These are phyloP conservation scores for Phyllosticta paracitricarpa DNA, from an alignment of 2,329 filamentous ascomycete species.

Conservation along the genomic window DNA sequence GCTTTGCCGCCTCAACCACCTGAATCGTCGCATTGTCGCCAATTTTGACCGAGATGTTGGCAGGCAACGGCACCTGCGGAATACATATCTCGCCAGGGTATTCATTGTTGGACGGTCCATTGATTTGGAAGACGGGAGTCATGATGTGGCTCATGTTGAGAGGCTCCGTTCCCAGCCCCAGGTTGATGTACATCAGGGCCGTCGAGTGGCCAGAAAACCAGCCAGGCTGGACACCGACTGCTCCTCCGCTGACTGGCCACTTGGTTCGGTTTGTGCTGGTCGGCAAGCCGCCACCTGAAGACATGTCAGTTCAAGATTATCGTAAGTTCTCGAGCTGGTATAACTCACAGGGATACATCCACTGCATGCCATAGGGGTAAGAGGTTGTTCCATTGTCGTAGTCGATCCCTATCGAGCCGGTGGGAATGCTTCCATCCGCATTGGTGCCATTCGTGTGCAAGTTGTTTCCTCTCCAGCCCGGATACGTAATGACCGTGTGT, in stretches of 20 bases:
- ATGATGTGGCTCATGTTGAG: constrained; percentile 81
- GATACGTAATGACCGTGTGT: constrained; percentile 81
- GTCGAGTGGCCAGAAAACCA: constrained; percentile 87
- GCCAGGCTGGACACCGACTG: constrained; percentile 82
- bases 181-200: constrained; percentile 81
- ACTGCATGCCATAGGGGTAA: constrained; percentile 87
- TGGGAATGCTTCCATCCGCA: constrained; percentile 28
- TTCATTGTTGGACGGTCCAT: constrained; percentile 70
- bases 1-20: constrained; percentile 69
- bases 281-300: constrained; percentile 70
- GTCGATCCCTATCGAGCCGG: constrained; percentile 36
- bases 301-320: constrained; percentile 3
- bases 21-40: constrained; percentile 92
- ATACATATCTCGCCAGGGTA: constrained; percentile 85
- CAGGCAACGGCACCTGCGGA: constrained; percentile 77
- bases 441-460: constrained; percentile 62
- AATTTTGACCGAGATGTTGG: constrained; percentile 56
- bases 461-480: constrained; percentile 80
- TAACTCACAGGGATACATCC: constrained; percentile 82
- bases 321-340: background rate
- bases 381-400: constrained; percentile 31
- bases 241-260: constrained; percentile 82
- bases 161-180: constrained; percentile 75
- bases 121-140: constrained; percentile 69
- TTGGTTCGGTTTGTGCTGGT: constrained; percentile 74